These are phyloP conservation scores for Aureobasidium melanogenum DNA, from an alignment of 2,329 filamentous ascomycete species.

Conservation along the genomic window DNA sequence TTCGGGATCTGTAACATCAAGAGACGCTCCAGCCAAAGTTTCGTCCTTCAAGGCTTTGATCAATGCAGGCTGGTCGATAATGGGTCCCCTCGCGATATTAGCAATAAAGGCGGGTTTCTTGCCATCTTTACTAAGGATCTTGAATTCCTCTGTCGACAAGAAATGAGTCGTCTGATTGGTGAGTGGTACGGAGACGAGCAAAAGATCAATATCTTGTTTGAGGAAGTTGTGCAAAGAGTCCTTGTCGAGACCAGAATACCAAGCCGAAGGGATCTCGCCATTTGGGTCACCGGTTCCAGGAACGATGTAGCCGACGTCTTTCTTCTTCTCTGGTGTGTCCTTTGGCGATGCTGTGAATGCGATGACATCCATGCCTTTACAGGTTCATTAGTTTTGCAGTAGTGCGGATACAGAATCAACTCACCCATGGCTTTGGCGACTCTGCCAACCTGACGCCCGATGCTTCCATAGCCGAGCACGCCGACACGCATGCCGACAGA, in stretches of 20 bases:
- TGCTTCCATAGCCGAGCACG: conserved; percentile 54
- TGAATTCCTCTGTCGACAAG: conserved; percentile 47
- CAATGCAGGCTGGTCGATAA: conserved; percentile 54
- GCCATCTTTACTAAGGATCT: conserved; percentile 23
- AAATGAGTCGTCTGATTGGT: conserved; percentile 47
- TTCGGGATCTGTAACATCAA: conserved; percentile 75
- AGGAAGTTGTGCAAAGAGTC: conserved; percentile 46
- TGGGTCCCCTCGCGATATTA: conserved; percentile 61
- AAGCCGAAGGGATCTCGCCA: conserved; percentile 45
- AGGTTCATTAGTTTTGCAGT: conserved; percentile 39
- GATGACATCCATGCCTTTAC: conserved; percentile 62
- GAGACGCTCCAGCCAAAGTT: conserved; percentile 55
- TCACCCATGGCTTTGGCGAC: conserved; percentile 31
- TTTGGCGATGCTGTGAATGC: conserved; percentile 66
- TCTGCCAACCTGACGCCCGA: conserved; percentile 46
- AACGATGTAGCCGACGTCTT: conserved; percentile 58
- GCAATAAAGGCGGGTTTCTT: conserved; percentile 45
- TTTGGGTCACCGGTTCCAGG: conserved; percentile 56
- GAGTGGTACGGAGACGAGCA: conserved; percentile 49
- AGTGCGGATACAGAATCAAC: conserved; percentile 20
- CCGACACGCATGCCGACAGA: conserved; percentile 50
- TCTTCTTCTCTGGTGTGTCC: conserved; percentile 54
- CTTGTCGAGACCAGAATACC: conserved; percentile 49
- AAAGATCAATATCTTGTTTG: conserved; percentile 45
- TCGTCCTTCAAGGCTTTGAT: conserved; percentile 51